These are phyloP conservation scores for Claviceps africana DNA, from an alignment of 2,329 filamentous ascomycete species.

Conservation along the genomic window DNA sequence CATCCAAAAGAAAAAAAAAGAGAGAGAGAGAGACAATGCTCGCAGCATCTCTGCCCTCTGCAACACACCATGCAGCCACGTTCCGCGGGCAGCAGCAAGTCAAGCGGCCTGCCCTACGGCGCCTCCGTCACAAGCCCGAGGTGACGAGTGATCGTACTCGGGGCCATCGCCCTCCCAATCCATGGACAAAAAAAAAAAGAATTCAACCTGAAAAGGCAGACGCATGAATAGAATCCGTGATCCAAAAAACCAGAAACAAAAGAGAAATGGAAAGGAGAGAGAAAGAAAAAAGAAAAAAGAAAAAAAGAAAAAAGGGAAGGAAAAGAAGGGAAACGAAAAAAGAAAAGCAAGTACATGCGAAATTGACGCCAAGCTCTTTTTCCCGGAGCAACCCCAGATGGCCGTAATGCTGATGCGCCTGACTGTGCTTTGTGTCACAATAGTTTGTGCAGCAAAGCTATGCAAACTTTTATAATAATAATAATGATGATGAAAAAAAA, in stretches of 20 bases:
- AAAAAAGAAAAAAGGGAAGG: background rate
- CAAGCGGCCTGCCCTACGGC: no score
- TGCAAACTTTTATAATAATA: background rate
- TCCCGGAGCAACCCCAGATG: background rate
- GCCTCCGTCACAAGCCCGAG: no score
- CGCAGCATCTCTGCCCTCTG: no score
- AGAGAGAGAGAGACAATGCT: no score
- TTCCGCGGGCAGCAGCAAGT: no score
- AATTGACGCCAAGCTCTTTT: background rate
- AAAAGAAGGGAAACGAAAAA: background rate
- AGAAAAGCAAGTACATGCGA: background rate
- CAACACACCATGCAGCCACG: no score
- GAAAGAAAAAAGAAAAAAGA: background rate
- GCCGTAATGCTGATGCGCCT: background rate
- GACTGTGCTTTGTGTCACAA: background rate
- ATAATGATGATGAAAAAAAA: no score
- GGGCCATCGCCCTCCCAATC: background rate
- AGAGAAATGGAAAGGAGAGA: background rate
- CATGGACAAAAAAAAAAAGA: background rate
- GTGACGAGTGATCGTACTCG: no score
- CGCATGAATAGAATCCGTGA: background rate
- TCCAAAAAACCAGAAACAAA: conserved; percentile 2
- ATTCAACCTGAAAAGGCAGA: background rate
- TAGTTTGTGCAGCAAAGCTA: background rate
- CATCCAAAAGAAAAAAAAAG: no score